Percentiles rank a stretch among this genome's conserved stretches.
Evolutionary conservation across 805 yeast genomes (phyloP).

Genomic region (Ascoidea asiatica): DNA sequence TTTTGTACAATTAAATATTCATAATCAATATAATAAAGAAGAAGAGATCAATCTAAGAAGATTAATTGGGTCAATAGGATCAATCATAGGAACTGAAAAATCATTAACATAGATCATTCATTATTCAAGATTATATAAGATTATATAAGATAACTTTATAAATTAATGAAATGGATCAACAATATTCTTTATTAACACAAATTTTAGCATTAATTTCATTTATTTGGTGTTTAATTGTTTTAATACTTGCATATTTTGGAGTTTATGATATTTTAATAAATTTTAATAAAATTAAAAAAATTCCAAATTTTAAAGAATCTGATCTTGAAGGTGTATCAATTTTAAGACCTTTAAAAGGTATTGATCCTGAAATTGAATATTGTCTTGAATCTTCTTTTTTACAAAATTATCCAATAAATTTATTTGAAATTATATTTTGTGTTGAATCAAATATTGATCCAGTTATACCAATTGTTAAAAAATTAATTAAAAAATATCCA

Average conservation of each 20-base stretch:
- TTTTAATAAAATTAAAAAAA: slow-evolving; percentile 14
- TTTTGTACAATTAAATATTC: too few relatives aligned
- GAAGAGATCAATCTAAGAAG: too few relatives aligned
- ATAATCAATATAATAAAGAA: too few relatives aligned
- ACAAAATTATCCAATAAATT: slow-evolving; percentile 50
- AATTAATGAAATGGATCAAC: too few relatives aligned
- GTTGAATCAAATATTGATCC: slow-evolving; percentile 53
- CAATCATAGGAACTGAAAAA: too few relatives aligned
- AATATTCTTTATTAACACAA: background rate
- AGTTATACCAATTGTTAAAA: slow-evolving; percentile 41
- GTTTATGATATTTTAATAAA: slow-evolving; percentile 23
- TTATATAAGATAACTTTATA: too few relatives aligned
- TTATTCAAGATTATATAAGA: too few relatives aligned
- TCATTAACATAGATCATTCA: too few relatives aligned
- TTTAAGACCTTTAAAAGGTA: slow-evolving; percentile 70
- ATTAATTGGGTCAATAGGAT: too few relatives aligned
- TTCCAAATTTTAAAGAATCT: slow-evolving; percentile 17
- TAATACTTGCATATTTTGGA: slow-evolving; percentile 25
- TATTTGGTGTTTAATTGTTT: slow-evolving; percentile 26
- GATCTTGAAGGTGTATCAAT: slow-evolving; percentile 60
- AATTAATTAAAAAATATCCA: slow-evolving; percentile 39
- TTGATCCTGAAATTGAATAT: slow-evolving; percentile 58
- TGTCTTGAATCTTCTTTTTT: slow-evolving; percentile 57
- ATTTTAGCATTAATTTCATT: slow-evolving; percentile 14
- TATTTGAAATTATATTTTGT: slow-evolving; percentile 63